Percentiles rank a stretch among this genome's conserved stretches.
phyloP scores from a whole-genome alignment of 2,329 filamentous ascomycete species.

The Pseudogymnoascus sp. region DNA sequence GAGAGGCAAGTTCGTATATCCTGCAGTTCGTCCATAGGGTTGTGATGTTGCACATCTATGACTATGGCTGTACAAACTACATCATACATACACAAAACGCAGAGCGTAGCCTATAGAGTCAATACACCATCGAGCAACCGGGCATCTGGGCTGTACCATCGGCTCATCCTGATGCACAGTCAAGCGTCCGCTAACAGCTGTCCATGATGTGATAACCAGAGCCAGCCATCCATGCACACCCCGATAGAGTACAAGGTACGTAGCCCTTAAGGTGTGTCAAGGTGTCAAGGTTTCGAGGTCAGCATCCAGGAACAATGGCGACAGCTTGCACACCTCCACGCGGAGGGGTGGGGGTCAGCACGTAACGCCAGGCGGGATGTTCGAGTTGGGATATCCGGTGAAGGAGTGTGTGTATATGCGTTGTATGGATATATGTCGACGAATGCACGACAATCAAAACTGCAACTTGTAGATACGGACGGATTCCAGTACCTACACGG shows the following conservation, averaged over 20 bases:
- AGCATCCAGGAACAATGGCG: background rate
- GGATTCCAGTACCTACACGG: background rate
- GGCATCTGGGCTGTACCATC: background rate
- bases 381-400: background rate
- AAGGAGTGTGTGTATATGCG: background rate
- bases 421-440: background rate
- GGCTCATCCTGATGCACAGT: background rate
- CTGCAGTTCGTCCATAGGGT: background rate
- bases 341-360: background rate
- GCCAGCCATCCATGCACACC: constrained; percentile 2
- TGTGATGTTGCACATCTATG: background rate
- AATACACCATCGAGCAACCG: background rate
- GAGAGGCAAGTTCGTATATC: background rate
- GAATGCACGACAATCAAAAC: constrained; percentile 1
- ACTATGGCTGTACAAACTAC: background rate
- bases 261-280: background rate
- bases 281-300: background rate
- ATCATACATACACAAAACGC: background rate
- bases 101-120: background rate
- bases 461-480: background rate
- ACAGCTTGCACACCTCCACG: background rate
- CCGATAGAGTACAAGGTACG: background rate
- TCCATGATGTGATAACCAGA: constrained; percentile 4
- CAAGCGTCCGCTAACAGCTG: background rate
- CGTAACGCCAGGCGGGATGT: background rate